A percentile compares a stretch with the other conserved stretches of the same genome.
Evolutionary conservation across 768 basidiomycete species (phyloP).

Genomic region (Royoungia palumana): DNA sequence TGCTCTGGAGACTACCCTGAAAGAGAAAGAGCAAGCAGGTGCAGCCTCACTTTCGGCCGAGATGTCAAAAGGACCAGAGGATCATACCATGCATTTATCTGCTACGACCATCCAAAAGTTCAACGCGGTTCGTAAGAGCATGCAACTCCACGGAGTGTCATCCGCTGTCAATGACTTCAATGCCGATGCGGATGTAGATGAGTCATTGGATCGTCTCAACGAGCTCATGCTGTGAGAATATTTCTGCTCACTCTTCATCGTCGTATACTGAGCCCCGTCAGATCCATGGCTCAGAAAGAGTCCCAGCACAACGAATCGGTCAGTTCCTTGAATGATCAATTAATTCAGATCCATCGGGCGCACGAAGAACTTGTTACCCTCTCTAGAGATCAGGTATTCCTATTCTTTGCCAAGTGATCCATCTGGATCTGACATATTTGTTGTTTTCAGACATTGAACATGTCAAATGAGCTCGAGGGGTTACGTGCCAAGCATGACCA

Average conservation of each 20-base stretch:
- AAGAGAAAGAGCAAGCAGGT: conserved; percentile 33
- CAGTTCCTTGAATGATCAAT: conserved; percentile 63
- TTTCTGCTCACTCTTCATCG: conserved; percentile 2
- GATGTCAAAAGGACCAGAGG: conserved; percentile 13
- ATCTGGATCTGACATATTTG: background rate
- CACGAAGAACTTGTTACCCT: conserved; percentile 79
- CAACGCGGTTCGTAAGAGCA: conserved; percentile 64
- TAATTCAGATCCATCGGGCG: conserved; percentile 68
- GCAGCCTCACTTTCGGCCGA: background rate
- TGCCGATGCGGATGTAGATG: conserved; percentile 50
- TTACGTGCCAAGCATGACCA: conserved; percentile 61
- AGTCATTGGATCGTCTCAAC: conserved; percentile 76
- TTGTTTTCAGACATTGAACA: conserved; percentile 63
- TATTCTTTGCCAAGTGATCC: background rate
- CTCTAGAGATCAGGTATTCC: conserved; percentile 76
- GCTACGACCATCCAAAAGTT: conserved; percentile 73
- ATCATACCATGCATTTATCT: conserved; percentile 46
- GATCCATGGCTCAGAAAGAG: conserved; percentile 98
- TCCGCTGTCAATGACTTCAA: conserved; percentile 24
- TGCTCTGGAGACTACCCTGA: conserved; percentile 57
- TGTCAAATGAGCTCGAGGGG: conserved; percentile 82
- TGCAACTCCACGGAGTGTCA: conserved; percentile 49
- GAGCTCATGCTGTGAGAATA: conserved; percentile 84
- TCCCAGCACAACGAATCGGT: conserved; percentile 82
- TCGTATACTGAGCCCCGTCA: conserved; percentile 29